A percentile compares a stretch with the other conserved stretches of the same genome.
Evolutionary conservation across 345 rosid genomes (phyloP).

Genomic region (Zanthoxylum bungeanum): DNA sequence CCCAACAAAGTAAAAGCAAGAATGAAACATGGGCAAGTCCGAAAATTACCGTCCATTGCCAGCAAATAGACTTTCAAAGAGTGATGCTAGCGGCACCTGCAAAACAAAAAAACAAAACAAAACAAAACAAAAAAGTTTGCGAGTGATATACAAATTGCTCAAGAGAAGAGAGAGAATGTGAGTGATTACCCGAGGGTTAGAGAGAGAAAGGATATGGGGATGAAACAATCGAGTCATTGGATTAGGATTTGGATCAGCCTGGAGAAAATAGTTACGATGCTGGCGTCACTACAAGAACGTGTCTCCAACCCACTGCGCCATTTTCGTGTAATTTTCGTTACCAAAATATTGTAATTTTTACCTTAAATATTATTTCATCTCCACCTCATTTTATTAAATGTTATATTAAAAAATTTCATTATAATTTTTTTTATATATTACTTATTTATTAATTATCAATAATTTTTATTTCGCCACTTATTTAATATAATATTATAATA

Average conservation of each 20-base stretch:
- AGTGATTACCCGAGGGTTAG: conserved; percentile 16
- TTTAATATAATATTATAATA: too few relatives aligned
- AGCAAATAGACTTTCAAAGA: conserved; percentile 24
- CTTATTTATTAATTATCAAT: too few relatives aligned
- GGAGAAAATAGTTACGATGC: background rate
- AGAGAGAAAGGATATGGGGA: conserved; percentile 5
- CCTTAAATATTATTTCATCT: too few relatives aligned
- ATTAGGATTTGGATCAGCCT: too few relatives aligned
- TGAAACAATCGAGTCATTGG: conserved; percentile 17
- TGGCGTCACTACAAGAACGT: background rate
- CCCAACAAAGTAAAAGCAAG: background rate
- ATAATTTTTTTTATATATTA: too few relatives aligned
- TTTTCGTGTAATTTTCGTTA: too few relatives aligned
- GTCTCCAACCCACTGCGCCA: too few relatives aligned
- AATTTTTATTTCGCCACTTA: too few relatives aligned
- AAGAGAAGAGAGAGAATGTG: background rate
- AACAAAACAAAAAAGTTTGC: too few relatives aligned
- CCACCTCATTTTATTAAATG: too few relatives aligned
- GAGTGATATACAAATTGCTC: background rate
- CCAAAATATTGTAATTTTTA: too few relatives aligned
- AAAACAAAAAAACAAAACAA: conserved; percentile 12
- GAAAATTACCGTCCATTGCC: conserved; percentile 54
- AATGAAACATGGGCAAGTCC: background rate
- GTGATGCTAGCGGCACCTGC: conserved; percentile 43
- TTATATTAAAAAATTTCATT: too few relatives aligned